Evolutionary conservation across 1,284 basidiomycete species (phyloP).

Genomic region (Inonotus hispidus): DNA sequence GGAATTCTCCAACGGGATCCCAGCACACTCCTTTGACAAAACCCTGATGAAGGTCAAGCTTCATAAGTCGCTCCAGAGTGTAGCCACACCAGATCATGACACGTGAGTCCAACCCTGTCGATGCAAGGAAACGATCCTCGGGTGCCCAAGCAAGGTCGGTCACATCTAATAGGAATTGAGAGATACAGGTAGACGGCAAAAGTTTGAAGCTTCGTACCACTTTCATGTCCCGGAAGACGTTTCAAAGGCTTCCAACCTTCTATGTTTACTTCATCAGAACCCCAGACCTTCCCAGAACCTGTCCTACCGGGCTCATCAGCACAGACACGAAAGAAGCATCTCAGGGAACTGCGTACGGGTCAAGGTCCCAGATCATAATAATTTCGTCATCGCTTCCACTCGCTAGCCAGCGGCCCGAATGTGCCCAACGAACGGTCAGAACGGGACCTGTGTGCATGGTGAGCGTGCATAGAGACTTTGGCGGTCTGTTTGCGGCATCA

Average conservation of each 20-base stretch:
- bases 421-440: slow-evolving; percentile 92
- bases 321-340: not conserved
- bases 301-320: slow-evolving; percentile 38
- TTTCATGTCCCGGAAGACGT: slow-evolving; percentile 88
- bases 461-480: slow-evolving; percentile 86
- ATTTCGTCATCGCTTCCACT: slow-evolving; percentile 96
- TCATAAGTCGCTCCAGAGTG: slow-evolving; percentile 78
- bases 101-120: slow-evolving; percentile 88
- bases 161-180: slow-evolving; percentile 61
- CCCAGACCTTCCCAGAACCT: slow-evolving; percentile 84
- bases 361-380: slow-evolving; percentile 96
- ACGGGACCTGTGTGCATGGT: slow-evolving; percentile 95
- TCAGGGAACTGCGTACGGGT: slow-evolving; percentile 63
- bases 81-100: slow-evolving; percentile 92
- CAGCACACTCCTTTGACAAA: slow-evolving; percentile 99
- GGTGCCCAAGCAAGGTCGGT: slow-evolving; percentile 95
- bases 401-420: slow-evolving; percentile 90
- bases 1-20: slow-evolving; percentile 95
- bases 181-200: no score
- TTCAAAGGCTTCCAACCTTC: slow-evolving; percentile 96
- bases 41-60: slow-evolving; percentile 86
- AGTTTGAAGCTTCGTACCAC: slow-evolving; percentile 48
- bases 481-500: slow-evolving; percentile 71
- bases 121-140: slow-evolving; percentile 87
- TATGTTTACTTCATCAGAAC: slow-evolving; percentile 90